Evolutionary conservation across 1,139 yeast genomes (phyloP), one percentile per base, ranked within the genome.

Genomic region (Pichia cactophila): DNA sequence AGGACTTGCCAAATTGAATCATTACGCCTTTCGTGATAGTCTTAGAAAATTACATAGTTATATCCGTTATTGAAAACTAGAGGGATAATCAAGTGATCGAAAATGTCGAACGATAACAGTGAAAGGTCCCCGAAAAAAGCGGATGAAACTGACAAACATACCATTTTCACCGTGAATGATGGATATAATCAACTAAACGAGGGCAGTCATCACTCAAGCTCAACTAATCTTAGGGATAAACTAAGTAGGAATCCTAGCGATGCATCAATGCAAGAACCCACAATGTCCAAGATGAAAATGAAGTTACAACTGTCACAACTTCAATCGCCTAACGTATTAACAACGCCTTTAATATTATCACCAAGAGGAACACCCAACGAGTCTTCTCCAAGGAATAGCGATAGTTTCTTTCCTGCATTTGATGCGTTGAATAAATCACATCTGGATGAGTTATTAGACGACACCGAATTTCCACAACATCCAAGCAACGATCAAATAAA

Each of bases 71-170:
- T 23, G 5, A 23, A 23, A 23, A 23, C 4, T 23, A 23, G 23
- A 23, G 23, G 23, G 23, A 23, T 23, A 23, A 23, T 23, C 4
- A 23, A 12, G 14, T 35, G 38, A 35, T 16, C 4, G 12, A 17
- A 9, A 5, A 20, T 28, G 43, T 12, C 26, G 16, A 38, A 12
- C n/a, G 23, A 38, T 11, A 20, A 11, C 12, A 38, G 10, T 8
- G 28, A 23, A 38, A 38, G 23, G 16, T 14, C 28, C 20, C 26
- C 16, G 38, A 17, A 35, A 35, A 16, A 35, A 23, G 7, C 3
- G 35, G n/a, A 31, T 63, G 88, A 83, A 55, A 71, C 74, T 57
- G 83, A 31, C 83, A 68, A 58, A 81, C 81, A 43, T 59, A 51
- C 31, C 50, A 8, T 35, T 6, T 35, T 16, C 23, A 20, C 7